phyloP scores from a whole-genome alignment of 108 stramenopile species.

The Hondaea fermentalgiana region DNA sequence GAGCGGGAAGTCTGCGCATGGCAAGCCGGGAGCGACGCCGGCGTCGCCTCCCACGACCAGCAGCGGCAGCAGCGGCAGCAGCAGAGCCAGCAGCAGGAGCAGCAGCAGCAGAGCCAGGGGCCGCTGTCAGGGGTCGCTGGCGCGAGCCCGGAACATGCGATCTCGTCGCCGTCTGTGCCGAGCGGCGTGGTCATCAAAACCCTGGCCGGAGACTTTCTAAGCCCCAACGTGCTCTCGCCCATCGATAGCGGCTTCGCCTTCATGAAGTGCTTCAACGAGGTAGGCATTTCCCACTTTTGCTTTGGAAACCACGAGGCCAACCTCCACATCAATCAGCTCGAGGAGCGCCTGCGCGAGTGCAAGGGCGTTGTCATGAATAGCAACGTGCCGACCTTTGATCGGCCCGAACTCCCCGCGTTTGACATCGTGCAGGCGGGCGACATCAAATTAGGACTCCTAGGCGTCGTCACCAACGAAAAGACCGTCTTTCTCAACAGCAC shows the following conservation, averaged over 20 bases:
- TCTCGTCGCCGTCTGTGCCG: too few species aligned
- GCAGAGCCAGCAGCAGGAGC: not conserved
- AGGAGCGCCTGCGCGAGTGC: not conserved
- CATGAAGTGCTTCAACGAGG: conserved; percentile 48
- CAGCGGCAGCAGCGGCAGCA: not conserved
- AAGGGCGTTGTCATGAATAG: conserved; percentile 39
- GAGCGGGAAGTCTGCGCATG: not conserved
- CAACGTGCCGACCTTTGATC: conserved; percentile 36
- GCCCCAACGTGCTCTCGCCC: conserved; percentile 52
- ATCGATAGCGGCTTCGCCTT: conserved; percentile 61
- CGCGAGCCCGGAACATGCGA: too few species aligned
- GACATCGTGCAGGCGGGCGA: not conserved
- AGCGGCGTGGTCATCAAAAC: conserved; percentile 36
- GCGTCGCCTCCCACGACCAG: too few species aligned
- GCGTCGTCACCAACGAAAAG: conserved; percentile 59
- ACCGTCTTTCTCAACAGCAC: conserved; percentile 56
- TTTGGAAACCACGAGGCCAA: conserved; percentile 73
- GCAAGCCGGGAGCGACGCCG: too few species aligned
- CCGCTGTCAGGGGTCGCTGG: too few species aligned
- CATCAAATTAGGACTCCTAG: conserved; percentile 52
- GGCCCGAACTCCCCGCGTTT: not conserved
- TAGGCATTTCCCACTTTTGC: conserved; percentile 56
- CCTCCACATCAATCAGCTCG: conserved; percentile 33
- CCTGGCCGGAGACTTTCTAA: conserved; percentile 63
- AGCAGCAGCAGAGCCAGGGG: not conserved